phyloP scores from a whole-genome alignment of 176 grass and related monocot genomes.

The Hsuehochloa calcarea region DNA sequence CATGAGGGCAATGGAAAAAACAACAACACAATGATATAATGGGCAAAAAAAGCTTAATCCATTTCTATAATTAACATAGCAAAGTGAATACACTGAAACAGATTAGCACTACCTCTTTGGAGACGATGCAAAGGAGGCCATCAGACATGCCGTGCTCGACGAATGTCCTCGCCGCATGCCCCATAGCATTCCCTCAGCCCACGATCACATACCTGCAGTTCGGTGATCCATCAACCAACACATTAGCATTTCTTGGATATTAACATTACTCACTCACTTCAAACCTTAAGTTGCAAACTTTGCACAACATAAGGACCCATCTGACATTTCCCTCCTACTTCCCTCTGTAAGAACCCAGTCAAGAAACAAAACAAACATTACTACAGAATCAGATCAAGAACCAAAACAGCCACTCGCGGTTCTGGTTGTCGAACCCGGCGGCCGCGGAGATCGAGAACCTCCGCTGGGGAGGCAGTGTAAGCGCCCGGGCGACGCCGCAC shows the following conservation, averaged over 20 bases:
- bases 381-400: not conserved
- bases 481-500: not conserved
- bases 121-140: constrained; percentile 85
- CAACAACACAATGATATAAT: no score
- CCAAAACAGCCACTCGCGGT: not conserved
- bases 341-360: not conserved
- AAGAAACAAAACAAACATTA: not conserved
- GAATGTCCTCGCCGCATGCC: constrained; percentile 80
- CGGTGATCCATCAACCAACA: not conserved
- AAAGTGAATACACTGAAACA: no score
- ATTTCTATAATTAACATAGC: no score
- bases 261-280: not conserved
- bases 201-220: constrained; percentile 80
- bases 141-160: constrained; percentile 75
- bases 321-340: not conserved
- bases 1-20: no score
- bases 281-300: not conserved
- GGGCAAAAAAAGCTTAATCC: no score
- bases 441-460: constrained; percentile 28
- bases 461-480: not conserved
- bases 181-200: constrained; percentile 72
- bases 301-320: not conserved
- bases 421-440: constrained; percentile 39
- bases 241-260: not conserved
- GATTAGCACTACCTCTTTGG: no score